phyloP scores from a whole-genome alignment of 495 filamentous ascomycete species.

The Chaetomium cochliodes region DNA sequence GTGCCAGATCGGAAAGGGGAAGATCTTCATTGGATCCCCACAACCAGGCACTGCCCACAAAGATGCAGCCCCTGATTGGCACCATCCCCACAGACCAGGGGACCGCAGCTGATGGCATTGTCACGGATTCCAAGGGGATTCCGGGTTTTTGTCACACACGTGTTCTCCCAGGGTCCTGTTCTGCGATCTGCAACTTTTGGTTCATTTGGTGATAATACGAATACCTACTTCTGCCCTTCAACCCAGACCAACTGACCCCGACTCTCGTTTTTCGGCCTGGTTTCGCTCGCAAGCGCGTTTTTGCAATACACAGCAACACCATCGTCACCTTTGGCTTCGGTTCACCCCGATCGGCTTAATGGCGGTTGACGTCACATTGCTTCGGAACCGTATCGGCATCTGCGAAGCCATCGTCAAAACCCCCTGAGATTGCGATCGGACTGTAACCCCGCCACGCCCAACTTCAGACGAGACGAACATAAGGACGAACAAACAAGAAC shows the following conservation, averaged over 20 bases:
- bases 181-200: neutral
- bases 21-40: conserved; percentile 3
- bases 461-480: neutral
- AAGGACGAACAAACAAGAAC: no score
- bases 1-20: neutral
- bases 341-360: neutral
- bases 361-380: conserved; percentile 11
- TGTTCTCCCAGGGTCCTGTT: neutral
- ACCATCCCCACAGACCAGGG: conserved; percentile 15
- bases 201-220: neutral
- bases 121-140: neutral
- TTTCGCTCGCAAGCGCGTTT: neutral
- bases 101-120: conserved; percentile 13
- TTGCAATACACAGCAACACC: neutral
- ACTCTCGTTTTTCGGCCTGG: neutral
- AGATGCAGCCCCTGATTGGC: conserved; percentile 15
- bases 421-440: neutral
- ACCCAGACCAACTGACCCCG: neutral
- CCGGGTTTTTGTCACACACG: conserved; percentile 5
- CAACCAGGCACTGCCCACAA: neutral
- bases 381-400: neutral
- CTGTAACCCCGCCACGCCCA: neutral
- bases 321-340: neutral
- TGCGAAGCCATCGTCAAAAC: neutral
- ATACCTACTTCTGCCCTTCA: no score